Evolutionary conservation across 768 basidiomycete species (phyloP), one percentile per base, ranked within the genome.

Genomic region (Krasilnikovozyma curviuscula): DNA sequence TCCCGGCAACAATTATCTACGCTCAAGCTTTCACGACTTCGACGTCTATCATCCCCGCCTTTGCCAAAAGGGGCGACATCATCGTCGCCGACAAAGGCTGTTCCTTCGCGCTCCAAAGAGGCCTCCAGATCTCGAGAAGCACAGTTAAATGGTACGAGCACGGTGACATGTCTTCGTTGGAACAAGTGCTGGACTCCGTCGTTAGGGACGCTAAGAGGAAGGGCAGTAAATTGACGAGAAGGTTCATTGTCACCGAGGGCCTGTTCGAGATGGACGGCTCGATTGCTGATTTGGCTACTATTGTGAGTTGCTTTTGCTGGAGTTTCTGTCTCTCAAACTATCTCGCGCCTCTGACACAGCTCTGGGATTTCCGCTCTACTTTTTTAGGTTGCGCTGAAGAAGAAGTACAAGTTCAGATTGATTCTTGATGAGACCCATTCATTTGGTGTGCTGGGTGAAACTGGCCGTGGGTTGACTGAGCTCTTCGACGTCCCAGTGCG

Each of bases 31-130:
- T 91, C 64, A 77, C 83, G 8, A 85, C 86, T 47, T 77, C 85
- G 54, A 77, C 83, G 3, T 91, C 86, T 14, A 85, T 89, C 58
- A 93, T 97, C 51, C 85, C 93, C 0, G 84, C 93, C 1, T 98
- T 97, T 66, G 84, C 82, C 71, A 97, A 98, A 63, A 77, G 91
- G 53, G 89, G 88, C 2, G 91, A 98, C 59, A 77, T 98, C 59
- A 89, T 98, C 59, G 83, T 98, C n/a, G 88, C 86, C 3, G 91
- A 98, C 65, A 77, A 85, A n/a, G 76, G 79, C n/a, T 78, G 88
- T 56, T 91, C 83, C 65, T 86, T 97, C 63, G 78, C 83, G 14
- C 83, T 95, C 46, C 89, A 95, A 63, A 91, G 88, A 65, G 93
- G 91, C 16, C 76, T 97, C 25, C 81, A 91, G 62, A 85, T 95